Percentiles rank a stretch among this genome's conserved stretches.
Evolutionary conservation across 371 early-diverging fungal species (phyloP).

Genomic region (Mortierella sp.): DNA sequence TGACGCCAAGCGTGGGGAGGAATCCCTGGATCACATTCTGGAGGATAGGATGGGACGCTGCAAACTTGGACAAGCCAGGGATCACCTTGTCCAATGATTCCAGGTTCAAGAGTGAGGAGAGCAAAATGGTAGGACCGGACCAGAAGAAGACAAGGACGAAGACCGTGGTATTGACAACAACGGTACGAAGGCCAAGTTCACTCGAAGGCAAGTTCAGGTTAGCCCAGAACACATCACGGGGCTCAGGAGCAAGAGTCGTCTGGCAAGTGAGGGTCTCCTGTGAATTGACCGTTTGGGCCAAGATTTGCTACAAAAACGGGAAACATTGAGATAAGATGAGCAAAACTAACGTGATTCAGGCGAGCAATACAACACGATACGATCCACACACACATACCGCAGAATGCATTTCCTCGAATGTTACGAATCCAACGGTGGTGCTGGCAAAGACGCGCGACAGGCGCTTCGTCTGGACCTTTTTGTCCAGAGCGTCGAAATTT

Average conservation of each 20-base stretch:
- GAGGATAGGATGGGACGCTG: conserved; percentile 50
- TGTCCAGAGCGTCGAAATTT: conserved; percentile 57
- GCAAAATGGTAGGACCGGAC: conserved; percentile 64
- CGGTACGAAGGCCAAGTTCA: conserved; percentile 59
- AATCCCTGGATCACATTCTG: conserved; percentile 67
- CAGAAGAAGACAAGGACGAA: conserved; percentile 53
- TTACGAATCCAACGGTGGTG: conserved; percentile 71
- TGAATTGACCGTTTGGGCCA: conserved; percentile 70
- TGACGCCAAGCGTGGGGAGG: conserved; percentile 67
- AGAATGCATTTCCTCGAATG: conserved; percentile 63
- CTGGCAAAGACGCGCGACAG: conserved; percentile 30
- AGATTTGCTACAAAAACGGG: conserved; percentile 59
- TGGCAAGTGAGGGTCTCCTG: conserved; percentile 76
- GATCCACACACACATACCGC: no score
- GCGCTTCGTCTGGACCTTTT: conserved; percentile 53
- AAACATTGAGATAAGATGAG: no score
- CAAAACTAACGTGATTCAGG: no score
- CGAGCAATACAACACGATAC: neutral
- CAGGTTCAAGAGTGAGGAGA: conserved; percentile 76
- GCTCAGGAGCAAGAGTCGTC: conserved; percentile 88
- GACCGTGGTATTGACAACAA: conserved; percentile 64
- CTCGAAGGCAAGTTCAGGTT: conserved; percentile 73
- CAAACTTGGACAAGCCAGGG: conserved; percentile 24
- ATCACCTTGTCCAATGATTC: conserved; percentile 67
- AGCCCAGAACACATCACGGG: conserved; percentile 91